Percentiles rank a stretch among this genome's conserved stretches.
These are phyloP conservation scores for Auriscalpium orientale DNA, from an alignment of 768 basidiomycete genomes.

Conservation along the genomic window DNA sequence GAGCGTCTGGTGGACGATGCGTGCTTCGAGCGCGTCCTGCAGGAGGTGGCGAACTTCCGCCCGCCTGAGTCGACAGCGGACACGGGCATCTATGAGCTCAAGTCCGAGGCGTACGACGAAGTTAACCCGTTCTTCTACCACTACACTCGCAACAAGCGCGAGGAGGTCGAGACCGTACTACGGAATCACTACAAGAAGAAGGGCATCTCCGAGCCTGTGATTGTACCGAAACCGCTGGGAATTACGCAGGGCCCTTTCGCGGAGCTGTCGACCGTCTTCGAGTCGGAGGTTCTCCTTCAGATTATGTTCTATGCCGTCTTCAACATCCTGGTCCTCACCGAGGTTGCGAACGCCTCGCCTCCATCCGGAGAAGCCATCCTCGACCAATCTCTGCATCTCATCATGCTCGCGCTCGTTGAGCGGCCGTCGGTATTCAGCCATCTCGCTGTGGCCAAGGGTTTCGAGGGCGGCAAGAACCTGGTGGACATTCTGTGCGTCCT, in stretches of 20 bases:
- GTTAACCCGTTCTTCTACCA: slow-evolving; percentile 96
- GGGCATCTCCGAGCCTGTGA: slow-evolving; percentile 56
- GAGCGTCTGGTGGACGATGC: slow-evolving; percentile 83
- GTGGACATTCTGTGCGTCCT: slow-evolving; percentile 68
- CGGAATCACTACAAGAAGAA: slow-evolving; percentile 60
- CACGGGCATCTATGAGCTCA: slow-evolving; percentile 82
- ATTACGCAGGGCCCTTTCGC: slow-evolving; percentile 66
- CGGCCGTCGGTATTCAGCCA: slow-evolving; percentile 53
- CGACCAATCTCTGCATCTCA: slow-evolving; percentile 80
- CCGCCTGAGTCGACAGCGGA: slow-evolving; percentile 74
- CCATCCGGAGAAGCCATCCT: slow-evolving; percentile 84
- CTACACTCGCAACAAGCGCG: slow-evolving; percentile 88
- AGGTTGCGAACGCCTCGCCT: slow-evolving; percentile 49
- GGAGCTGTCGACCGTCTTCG: slow-evolving; percentile 53
- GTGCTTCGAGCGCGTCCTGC: slow-evolving; percentile 71
- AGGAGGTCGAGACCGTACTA: slow-evolving; percentile 79
- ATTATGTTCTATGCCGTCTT: slow-evolving; percentile 77
- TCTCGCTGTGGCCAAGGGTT: slow-evolving; percentile 45
- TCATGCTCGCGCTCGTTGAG: slow-evolving; percentile 80
- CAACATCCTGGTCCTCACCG: slow-evolving; percentile 64
- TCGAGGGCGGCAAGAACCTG: slow-evolving; percentile 54
- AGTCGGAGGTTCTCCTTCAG: slow-evolving; percentile 66
- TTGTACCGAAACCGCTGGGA: slow-evolving; percentile 65
- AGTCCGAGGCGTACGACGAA: slow-evolving; percentile 73
- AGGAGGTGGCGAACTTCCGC: slow-evolving; percentile 74